phyloP scores from a whole-genome alignment of 352 stramenopile species.

The Phytophthora kernoviae region DNA sequence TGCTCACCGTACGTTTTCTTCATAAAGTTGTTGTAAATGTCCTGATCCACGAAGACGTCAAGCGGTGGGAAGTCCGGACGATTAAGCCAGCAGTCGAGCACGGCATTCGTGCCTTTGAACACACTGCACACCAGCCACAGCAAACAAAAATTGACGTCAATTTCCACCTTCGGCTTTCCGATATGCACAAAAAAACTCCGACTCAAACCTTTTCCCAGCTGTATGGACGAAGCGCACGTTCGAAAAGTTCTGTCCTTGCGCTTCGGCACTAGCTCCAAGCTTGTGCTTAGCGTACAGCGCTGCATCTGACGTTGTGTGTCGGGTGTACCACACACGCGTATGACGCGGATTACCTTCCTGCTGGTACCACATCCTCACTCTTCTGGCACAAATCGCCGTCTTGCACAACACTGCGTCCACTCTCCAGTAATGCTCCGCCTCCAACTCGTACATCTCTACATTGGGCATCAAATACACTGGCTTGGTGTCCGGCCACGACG shows the following conservation, averaged over 20 bases:
- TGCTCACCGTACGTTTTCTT: constrained; percentile 28
- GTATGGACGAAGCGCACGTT: constrained; percentile 44
- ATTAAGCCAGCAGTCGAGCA: constrained; percentile 59
- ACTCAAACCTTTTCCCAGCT: constrained; percentile 37
- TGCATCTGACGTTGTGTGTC: constrained; percentile 47
- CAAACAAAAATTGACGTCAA: constrained; percentile 9
- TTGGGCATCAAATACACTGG: constrained; percentile 58
- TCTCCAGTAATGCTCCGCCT: constrained; percentile 43
- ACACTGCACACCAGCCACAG: constrained; percentile 25
- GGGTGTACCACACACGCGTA: constrained; percentile 48
- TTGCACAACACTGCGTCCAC: constrained; percentile 62
- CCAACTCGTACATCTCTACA: constrained; percentile 62
- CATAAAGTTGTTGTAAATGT: constrained; percentile 39
- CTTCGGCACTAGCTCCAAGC: constrained; percentile 3
- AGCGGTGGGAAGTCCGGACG: constrained; percentile 46
- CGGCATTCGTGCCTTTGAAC: constrained; percentile 43
- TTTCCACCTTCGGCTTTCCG: background rate
- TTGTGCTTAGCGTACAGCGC: constrained; percentile 33
- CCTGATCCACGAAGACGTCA: constrained; percentile 47
- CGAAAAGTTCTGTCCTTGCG: constrained; percentile 37
- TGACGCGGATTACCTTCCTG: constrained; percentile 56
- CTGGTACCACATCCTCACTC: constrained; percentile 49
- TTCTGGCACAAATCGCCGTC: constrained; percentile 50
- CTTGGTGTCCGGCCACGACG: constrained; percentile 42
- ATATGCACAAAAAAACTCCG: background rate